Base-by-base conservation (phyloP, 208 protist species). In the Wallacemonas sp. region DNA sequence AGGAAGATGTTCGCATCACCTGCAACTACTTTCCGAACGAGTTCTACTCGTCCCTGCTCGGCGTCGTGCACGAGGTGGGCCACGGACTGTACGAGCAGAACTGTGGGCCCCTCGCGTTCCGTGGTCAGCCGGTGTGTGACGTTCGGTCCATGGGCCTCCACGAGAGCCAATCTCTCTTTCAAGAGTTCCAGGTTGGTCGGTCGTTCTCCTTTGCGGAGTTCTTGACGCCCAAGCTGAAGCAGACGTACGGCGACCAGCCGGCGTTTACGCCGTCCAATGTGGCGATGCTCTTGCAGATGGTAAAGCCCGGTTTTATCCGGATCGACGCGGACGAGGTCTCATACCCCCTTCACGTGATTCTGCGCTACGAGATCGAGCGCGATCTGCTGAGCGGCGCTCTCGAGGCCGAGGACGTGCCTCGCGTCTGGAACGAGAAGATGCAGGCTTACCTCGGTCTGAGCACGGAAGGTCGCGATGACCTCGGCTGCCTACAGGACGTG, bases 1-100 rank as follows among this genome's bases (percentile, higher is more conserved):
- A 80, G 66, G 75, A 82, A 22, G 93, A 96, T 72, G 70, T 78
- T 4, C 85, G 89, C 42, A 86, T 97, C 61, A 95, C 93, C 2
- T 91, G 82, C 5, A 77, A 81, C 68, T 97, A 82, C 67, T 31
- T 31, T 23, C 68, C 68, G 20, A 38, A 75, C 16, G 73, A 86
- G 48, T 91, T 81, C 49, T 44, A 57, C 0, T 61, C 76, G 25
- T 72, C 70, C 25, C 68, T 97, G 2, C 42, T 78, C 32, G 87
- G 72, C 25, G 68, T 84, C 26, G 84, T 97, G 33, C 88, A 96
- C 59, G 86, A 93, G 61, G 79, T 73, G 0, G 89, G 89, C 7
- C 89, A 95, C 67, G 81, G 77, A 2, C 66, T 80, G 57, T 95
- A 92, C 64, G 84, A 90, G 72, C 70, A 77, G 63, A 79, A 80